These are phyloP conservation scores for Naganishia vishniacii DNA, from an alignment of 768 basidiomycete species.

Conservation along the genomic window DNA sequence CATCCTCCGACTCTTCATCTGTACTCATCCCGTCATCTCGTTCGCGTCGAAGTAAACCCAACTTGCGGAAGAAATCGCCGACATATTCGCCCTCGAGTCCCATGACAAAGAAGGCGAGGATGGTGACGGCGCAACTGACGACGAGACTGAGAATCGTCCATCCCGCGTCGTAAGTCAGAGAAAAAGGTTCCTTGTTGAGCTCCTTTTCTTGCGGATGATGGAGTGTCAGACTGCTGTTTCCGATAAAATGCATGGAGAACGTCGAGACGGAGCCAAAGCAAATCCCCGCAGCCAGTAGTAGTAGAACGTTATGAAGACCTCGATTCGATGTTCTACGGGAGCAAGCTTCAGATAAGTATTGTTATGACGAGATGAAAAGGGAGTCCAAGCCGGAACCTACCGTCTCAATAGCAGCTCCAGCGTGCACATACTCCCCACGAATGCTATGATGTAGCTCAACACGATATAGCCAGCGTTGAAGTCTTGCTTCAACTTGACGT, in stretches of 20 bases:
- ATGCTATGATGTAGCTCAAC: constrained; percentile 43
- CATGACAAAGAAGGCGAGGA: constrained; percentile 48
- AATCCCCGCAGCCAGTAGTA: constrained; percentile 43
- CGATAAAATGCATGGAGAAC: constrained; percentile 50
- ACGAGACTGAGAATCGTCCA: constrained; percentile 47
- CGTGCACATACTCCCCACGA: constrained; percentile 47
- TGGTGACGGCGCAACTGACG: constrained; percentile 44
- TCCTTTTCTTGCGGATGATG: constrained; percentile 35
- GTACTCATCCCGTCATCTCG: neutral
- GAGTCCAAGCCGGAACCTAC: constrained; percentile 10
- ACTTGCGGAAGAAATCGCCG: neutral
- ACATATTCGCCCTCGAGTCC: constrained; percentile 35
- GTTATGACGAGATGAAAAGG: neutral
- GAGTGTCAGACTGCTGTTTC: constrained; percentile 47
- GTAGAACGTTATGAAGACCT: constrained; percentile 41
- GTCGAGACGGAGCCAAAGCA: constrained; percentile 48
- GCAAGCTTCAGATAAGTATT: too few species aligned
- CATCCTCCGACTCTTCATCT: neutral
- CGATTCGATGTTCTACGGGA: constrained; percentile 43
- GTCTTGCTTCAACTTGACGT: constrained; percentile 36
- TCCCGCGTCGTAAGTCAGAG: constrained; percentile 44
- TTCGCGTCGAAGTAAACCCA: neutral
- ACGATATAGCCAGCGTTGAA: constrained; percentile 46
- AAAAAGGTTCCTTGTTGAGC: constrained; percentile 29
- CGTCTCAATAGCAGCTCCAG: constrained; percentile 48